Percentiles rank a stretch among this genome's conserved stretches.
Conservation (phyloP, 768 basidiomycete genomes). For the Butyriboletus loyo region DNA sequence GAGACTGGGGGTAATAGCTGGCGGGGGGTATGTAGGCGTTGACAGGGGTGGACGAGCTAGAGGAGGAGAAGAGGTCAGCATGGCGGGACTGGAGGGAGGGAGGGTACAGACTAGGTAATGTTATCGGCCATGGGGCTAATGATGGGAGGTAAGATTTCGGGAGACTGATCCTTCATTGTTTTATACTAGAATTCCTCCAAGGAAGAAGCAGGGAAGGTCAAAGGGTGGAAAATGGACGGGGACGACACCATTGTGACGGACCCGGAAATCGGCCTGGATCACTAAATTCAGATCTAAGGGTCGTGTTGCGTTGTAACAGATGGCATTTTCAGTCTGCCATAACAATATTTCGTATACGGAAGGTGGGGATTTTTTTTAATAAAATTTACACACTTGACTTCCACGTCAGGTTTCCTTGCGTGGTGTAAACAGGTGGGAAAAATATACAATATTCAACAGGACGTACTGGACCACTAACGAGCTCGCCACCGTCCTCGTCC, state of each 20-base stretch:
- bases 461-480: constrained; percentile 3
- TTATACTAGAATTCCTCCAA: constrained; percentile 42
- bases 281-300: constrained; percentile 73
- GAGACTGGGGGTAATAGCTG: constrained; percentile 37
- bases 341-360: constrained; percentile 39
- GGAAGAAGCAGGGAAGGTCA: constrained; percentile 32
- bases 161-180: constrained; percentile 43
- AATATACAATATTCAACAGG: constrained; percentile 5
- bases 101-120: constrained; percentile 51
- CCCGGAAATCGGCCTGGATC: constrained; percentile 47
- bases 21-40: constrained; percentile 41
- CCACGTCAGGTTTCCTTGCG: constrained; percentile 26
- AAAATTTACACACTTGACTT: constrained; percentile 31
- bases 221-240: constrained; percentile 40
- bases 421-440: constrained; percentile 23
- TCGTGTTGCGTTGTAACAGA: constrained; percentile 53
- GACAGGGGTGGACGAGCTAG: constrained; percentile 35
- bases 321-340: constrained; percentile 40
- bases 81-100: constrained; percentile 2
- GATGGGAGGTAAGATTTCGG: constrained; percentile 38
- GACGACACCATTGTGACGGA: constrained; percentile 40
- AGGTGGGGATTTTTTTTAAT: constrained; percentile 47
- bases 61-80: constrained; percentile 20
- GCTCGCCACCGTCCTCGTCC: neutral
- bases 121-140: constrained; percentile 47